Conservation (phyloP, 2,329 filamentous ascomycete genomes). For the Cercospora canescens region DNA sequence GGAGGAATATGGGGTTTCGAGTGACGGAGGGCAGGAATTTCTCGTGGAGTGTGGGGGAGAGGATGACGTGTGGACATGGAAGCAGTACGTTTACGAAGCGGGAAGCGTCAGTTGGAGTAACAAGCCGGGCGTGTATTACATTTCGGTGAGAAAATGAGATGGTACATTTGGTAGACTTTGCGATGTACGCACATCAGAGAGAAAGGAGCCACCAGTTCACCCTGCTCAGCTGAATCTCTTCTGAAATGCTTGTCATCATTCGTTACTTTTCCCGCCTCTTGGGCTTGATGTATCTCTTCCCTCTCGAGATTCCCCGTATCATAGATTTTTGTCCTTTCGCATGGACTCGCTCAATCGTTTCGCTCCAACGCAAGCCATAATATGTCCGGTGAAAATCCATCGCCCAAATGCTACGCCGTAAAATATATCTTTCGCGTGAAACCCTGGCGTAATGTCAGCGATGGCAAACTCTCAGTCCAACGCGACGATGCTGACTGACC, state of each 20-base stretch:
- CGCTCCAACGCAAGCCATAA: too few species aligned
- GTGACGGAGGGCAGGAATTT: constrained; percentile 62
- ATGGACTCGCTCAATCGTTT: too few species aligned
- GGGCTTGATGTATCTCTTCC: too few species aligned
- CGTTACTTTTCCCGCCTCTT: neutral
- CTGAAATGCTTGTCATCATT: neutral
- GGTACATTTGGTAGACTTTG: neutral
- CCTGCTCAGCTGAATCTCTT: neutral
- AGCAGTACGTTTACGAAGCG: constrained; percentile 66
- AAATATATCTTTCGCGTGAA: too few species aligned
- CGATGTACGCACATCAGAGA: neutral
- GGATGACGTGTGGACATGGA: constrained; percentile 65
- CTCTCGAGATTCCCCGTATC: too few species aligned
- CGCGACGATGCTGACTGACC: too few species aligned
- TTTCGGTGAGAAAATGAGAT: constrained; percentile 64
- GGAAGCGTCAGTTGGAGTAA: constrained; percentile 85
- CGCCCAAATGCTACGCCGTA: too few species aligned
- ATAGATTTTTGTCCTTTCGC: too few species aligned
- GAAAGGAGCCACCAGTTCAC: too few species aligned
- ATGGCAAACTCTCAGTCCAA: too few species aligned
- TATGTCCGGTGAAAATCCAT: too few species aligned
- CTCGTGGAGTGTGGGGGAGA: constrained; percentile 72
- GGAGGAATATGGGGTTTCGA: constrained; percentile 55
- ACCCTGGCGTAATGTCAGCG: too few species aligned
- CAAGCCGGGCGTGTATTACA: constrained; percentile 77